Evolutionary conservation across 495 filamentous ascomycete species (phyloP).

Genomic region (Aspergillus wentii): DNA sequence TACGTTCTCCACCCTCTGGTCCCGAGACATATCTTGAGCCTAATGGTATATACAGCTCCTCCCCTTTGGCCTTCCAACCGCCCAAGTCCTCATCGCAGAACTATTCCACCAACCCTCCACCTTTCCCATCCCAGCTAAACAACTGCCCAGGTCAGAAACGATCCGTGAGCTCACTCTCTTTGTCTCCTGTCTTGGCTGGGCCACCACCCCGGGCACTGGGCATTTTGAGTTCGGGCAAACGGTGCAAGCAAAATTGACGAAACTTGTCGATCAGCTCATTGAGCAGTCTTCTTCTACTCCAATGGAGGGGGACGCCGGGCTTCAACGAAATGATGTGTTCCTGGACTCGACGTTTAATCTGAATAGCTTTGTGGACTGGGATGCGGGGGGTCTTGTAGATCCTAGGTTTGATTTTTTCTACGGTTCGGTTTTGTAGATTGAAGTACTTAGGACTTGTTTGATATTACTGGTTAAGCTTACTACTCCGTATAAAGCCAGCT

Average conservation of each 20-base stretch:
- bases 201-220: conserved; percentile 2
- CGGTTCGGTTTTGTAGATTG: conserved; percentile 2
- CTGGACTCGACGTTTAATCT: neutral
- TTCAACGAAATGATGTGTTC: neutral
- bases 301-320: too few species aligned
- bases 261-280: conserved; percentile 3
- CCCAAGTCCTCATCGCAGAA: conserved; percentile 5
- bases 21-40: neutral
- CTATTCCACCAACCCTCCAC: conserved; percentile 2
- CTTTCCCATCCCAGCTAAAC: neutral
- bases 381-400: neutral
- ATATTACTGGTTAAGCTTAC: too few species aligned
- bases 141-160: neutral
- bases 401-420: conserved; percentile 2
- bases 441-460: too few species aligned
- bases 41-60: conserved; percentile 3
- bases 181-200: conserved; percentile 9
- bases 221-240: conserved; percentile 5
- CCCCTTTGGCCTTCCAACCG: conserved; percentile 6
- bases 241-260: conserved; percentile 5
- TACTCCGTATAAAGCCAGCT: too few species aligned
- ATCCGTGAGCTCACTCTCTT: conserved; percentile 8
- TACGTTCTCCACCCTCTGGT: neutral
- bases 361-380: conserved; percentile 1
- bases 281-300: neutral